Base-by-base conservation (phyloP, 257 asterid species). In the Solanum gandarillasii region DNA sequence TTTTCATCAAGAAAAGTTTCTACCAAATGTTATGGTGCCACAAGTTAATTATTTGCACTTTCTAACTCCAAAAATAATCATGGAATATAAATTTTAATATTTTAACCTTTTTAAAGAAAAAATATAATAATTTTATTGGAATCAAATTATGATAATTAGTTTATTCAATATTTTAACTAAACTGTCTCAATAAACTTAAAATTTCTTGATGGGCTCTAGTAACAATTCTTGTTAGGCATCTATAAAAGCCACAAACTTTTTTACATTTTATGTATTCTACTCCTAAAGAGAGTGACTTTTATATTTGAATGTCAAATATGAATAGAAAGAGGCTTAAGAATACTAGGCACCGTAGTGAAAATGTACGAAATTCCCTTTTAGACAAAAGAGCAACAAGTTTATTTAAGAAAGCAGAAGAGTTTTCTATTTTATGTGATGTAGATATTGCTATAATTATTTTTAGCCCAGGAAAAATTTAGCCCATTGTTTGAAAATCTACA, bases 381-480 rank as follows among this genome's bases (percentile, higher is more conserved):
- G 21, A 27, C 9, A 68, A 68, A 27, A 68, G 75, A 27, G 10
- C 75, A 27, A 89, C 41, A 31, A 31, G 88, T 75, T 87, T 91
- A 76, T 90, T 87, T 21, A 93, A 90, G 82, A 92, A 91, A 87
- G 94, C 91, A 20, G 4, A 85, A 1, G 94, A 93, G 87, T 70
- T 92, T 48, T 91, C 94, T 9, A 48, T 90, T 83, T 39, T 93
- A 85, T 93, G 94, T 39, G 92, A 87, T 8, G 58, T 85, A 46
- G 92, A 87, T 78, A 14, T 92, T 27, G 65, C 35, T 18, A 81
- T 92, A 34, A 78, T 92, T 43, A 65, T 92, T 38, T 87, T 76
- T 36, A 88, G 86, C 36, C 91, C 84, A 18, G 32, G 58, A 2
- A 90, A 84, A 67, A 91, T 88, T 18, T 20, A 65, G 27, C 10